phyloP scores from a whole-genome alignment of 257 asterid species.

The Nicotiana attenuata region DNA sequence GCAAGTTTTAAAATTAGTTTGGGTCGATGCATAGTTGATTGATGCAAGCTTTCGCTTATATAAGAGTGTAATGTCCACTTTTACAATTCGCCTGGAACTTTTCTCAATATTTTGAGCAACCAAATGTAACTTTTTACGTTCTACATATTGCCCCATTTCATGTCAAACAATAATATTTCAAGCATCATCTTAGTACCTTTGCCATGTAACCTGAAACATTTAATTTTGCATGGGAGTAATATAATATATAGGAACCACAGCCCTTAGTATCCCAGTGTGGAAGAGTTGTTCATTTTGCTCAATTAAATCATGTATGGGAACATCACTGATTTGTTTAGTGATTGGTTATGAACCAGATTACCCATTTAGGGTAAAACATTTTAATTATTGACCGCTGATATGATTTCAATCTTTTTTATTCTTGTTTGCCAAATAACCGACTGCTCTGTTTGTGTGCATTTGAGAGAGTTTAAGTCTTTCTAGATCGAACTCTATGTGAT shows the following conservation, averaged over 20 bases:
- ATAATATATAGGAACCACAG: not conserved
- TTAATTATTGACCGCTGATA: not conserved
- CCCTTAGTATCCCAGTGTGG: not conserved
- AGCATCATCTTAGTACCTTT: not conserved
- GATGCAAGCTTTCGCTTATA: not conserved
- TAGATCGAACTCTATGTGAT: too few species aligned
- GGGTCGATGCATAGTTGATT: not conserved
- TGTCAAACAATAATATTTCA: not conserved
- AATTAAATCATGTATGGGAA: not conserved
- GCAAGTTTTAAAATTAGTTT: not conserved
- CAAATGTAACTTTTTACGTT: too few species aligned
- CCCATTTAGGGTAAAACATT: not conserved
- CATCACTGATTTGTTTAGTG: not conserved
- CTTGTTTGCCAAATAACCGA: not conserved
- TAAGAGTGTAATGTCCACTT: not conserved
- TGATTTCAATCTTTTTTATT: not conserved
- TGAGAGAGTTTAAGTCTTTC: not conserved
- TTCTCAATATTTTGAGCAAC: too few species aligned
- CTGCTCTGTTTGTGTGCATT: not conserved
- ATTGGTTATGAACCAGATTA: not conserved
- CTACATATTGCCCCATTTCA: too few species aligned
- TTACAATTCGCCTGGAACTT: not conserved
- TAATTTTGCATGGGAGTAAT: not conserved
- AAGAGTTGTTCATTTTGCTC: not conserved
- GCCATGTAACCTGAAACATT: not conserved